Evolutionary conservation across 1,284 basidiomycete genomes (phyloP).

Genomic region (Ceratobasidium sp.): DNA sequence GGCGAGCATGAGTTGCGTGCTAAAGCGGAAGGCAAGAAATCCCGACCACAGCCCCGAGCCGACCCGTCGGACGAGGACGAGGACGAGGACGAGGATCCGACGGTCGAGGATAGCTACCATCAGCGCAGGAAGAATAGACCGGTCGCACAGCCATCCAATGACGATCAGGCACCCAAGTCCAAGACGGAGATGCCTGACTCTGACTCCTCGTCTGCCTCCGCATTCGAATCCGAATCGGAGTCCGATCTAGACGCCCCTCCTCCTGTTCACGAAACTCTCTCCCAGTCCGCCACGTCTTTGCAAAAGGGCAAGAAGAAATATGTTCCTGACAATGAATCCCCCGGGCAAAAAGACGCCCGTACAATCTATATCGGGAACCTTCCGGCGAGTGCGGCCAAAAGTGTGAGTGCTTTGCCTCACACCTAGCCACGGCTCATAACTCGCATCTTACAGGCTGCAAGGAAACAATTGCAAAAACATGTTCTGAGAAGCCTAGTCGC

Average conservation of each 20-base stretch:
- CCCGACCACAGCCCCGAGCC: constrained; percentile 4
- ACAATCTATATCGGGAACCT: constrained; percentile 97
- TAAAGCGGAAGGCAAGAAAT: constrained; percentile 23
- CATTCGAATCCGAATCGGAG: constrained; percentile 41
- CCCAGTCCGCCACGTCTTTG: constrained; percentile 42
- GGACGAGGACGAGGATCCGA: constrained; percentile 33
- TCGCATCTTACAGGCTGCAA: constrained; percentile 55
- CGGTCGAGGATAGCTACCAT: constrained; percentile 38
- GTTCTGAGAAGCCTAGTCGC: constrained; percentile 68
- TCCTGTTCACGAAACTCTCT: constrained; percentile 51
- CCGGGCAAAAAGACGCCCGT: constrained; percentile 73
- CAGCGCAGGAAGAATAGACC: constrained; percentile 40
- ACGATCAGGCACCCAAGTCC: neutral
- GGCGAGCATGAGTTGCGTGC: constrained; percentile 27
- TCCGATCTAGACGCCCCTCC: constrained; percentile 43
- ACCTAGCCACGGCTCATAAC: constrained; percentile 45
- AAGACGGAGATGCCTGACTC: constrained; percentile 24
- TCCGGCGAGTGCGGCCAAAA: constrained; percentile 75
- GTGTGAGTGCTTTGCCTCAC: constrained; percentile 55
- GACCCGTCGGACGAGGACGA: neutral
- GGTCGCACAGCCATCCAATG: neutral
- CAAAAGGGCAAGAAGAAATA: constrained; percentile 49
- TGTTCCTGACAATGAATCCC: constrained; percentile 70
- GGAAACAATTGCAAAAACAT: constrained; percentile 75
- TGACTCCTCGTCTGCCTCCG: constrained; percentile 40